A percentile compares a stretch with the other conserved stretches of the same genome.
phyloP scores from a whole-genome alignment of 1,284 basidiomycete species.

The Baeospora myosura region DNA sequence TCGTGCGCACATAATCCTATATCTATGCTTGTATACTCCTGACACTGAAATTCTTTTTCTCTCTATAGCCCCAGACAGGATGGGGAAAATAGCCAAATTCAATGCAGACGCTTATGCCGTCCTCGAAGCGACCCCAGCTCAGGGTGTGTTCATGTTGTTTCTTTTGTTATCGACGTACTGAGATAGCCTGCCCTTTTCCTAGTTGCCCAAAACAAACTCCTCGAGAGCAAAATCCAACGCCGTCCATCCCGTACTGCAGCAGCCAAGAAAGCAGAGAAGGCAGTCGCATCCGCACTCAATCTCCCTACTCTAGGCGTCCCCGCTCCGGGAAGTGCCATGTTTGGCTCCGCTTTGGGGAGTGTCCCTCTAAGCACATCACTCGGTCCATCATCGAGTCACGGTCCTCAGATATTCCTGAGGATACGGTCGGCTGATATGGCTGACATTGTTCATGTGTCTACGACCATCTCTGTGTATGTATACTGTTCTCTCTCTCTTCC shows the following conservation, averaged over 20 bases:
- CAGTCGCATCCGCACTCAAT: slow-evolving; percentile 10
- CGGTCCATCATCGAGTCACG: slow-evolving; percentile 60
- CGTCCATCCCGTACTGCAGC: slow-evolving; percentile 64
- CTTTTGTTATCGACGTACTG: too few species aligned
- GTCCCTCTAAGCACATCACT: slow-evolving; percentile 55
- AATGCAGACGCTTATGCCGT: slow-evolving; percentile 90
- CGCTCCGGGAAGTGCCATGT: slow-evolving; percentile 24
- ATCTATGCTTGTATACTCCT: slow-evolving; percentile 1
- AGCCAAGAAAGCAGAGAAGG: slow-evolving; percentile 44
- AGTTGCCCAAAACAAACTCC: slow-evolving; percentile 80
- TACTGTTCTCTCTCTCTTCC: neutral
- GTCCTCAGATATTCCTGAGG: slow-evolving; percentile 74
- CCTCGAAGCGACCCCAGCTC: slow-evolving; percentile 64
- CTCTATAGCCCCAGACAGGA: slow-evolving; percentile 81
- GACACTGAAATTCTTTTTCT: slow-evolving; percentile 9
- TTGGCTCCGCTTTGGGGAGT: slow-evolving; percentile 31
- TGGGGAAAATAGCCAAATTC: slow-evolving; percentile 81
- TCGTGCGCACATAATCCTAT: slow-evolving; percentile 40
- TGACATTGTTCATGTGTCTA: slow-evolving; percentile 76
- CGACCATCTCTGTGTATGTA: slow-evolving; percentile 82
- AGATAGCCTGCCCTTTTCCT: slow-evolving; percentile 6
- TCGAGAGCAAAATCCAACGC: slow-evolving; percentile 73
- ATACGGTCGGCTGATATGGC: slow-evolving; percentile 72
- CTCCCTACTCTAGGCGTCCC: slow-evolving; percentile 19
- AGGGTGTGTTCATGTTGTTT: too few species aligned